Percentiles rank a stretch among this genome's conserved stretches.
phyloP scores from a whole-genome alignment of 148 eudicot species.

The Linanthus parryae region DNA sequence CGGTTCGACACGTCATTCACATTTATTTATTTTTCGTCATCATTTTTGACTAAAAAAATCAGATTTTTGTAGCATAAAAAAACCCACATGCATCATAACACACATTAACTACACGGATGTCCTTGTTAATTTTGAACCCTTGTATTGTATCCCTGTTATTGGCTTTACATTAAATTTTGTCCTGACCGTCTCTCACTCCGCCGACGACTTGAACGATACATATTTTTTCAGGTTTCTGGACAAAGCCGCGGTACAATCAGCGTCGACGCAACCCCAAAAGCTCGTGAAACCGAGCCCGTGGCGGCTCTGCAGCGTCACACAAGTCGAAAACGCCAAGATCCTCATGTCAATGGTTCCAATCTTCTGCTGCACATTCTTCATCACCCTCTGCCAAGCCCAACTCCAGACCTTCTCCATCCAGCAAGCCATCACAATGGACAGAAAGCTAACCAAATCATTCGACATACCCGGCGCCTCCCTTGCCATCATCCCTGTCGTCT shows the following conservation, averaged over 20 bases:
- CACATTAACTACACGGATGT: too few relatives aligned
- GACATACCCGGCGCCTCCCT: slow-evolving; percentile 37
- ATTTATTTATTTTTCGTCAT: too few relatives aligned
- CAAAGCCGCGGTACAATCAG: slow-evolving; percentile 35
- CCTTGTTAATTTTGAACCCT: too few relatives aligned
- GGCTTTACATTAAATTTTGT: too few relatives aligned
- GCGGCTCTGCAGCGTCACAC: slow-evolving; percentile 43
- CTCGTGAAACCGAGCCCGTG: slow-evolving; percentile 15
- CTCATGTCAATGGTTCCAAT: slow-evolving; percentile 31
- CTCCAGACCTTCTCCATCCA: slow-evolving; percentile 40
- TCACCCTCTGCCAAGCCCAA: slow-evolving; percentile 45
- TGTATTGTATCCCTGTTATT: too few relatives aligned
- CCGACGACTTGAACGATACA: too few relatives aligned
- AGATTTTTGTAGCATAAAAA: too few relatives aligned
- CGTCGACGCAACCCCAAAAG: not conserved
- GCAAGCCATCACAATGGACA: slow-evolving; percentile 42
- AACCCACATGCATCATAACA: too few relatives aligned
- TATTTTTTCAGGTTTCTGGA: slow-evolving; percentile 29
- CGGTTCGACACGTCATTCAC: too few relatives aligned
- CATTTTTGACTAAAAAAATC: too few relatives aligned
- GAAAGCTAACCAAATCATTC: slow-evolving; percentile 19
- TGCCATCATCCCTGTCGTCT: slow-evolving; percentile 33
- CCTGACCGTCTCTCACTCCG: too few relatives aligned
- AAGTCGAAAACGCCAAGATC: slow-evolving; percentile 48
- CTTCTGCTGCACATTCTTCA: slow-evolving; percentile 26